A percentile compares a stretch with the other conserved stretches of the same genome.
Evolutionary conservation across 345 rosid genomes (phyloP).

Genomic region (Gossypium anomalum): DNA sequence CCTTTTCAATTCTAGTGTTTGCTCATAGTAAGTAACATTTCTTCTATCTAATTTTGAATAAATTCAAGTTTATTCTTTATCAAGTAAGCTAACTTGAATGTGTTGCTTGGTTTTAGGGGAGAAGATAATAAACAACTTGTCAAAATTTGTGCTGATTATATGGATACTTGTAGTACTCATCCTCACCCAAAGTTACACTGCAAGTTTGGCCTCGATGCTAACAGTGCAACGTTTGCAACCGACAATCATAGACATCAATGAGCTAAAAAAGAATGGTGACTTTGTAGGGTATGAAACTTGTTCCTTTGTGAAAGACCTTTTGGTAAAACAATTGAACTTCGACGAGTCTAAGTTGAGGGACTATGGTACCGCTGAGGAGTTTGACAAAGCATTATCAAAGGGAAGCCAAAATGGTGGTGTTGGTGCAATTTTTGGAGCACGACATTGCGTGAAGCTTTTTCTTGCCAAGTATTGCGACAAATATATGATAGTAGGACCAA

Average conservation of each 20-base stretch:
- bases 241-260: background rate
- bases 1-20: conserved; percentile 50
- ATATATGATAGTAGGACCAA: background rate
- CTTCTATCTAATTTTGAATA: background rate
- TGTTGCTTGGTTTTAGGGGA: conserved; percentile 33
- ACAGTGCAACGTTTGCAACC: conserved; percentile 41
- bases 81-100: too few relatives aligned
- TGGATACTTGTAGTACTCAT: conserved; percentile 52
- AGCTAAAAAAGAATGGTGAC: conserved; percentile 14
- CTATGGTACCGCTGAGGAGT: background rate
- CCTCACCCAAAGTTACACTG: conserved; percentile 46
- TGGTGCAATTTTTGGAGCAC: background rate
- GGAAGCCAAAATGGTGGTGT: conserved; percentile 17
- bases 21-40: conserved; percentile 36
- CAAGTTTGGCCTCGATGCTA: conserved; percentile 43
- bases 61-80: too few relatives aligned
- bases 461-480: conserved; percentile 2
- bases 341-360: background rate
- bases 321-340: background rate
- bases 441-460: background rate
- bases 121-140: conserved; percentile 32
- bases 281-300: conserved; percentile 30
- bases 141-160: conserved; percentile 46
- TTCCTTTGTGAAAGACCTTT: conserved; percentile 27
- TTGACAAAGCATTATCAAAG: conserved; percentile 5